These are phyloP conservation scores for Erysimum cheiranthoides DNA, from an alignment of 345 rosid species.

Conservation along the genomic window DNA sequence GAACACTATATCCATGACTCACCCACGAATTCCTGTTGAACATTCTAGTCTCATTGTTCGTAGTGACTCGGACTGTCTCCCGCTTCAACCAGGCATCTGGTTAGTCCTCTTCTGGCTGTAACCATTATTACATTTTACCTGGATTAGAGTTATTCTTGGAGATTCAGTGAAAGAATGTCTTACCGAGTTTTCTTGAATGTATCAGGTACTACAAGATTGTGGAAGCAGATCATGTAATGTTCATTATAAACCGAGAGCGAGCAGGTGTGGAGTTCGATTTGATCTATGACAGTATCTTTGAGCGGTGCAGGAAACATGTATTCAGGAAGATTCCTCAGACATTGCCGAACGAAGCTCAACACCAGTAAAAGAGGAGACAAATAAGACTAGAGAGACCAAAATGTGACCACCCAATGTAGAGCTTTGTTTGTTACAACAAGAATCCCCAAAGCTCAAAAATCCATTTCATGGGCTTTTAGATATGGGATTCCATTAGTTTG, in stretches of 20 bases:
- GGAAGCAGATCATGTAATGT: constrained; percentile 87
- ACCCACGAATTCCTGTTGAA: constrained; percentile 81
- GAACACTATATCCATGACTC: constrained; percentile 94
- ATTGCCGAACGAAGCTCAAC: constrained; percentile 56
- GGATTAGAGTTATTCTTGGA: constrained; percentile 8
- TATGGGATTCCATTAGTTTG: not conserved
- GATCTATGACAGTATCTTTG: constrained; percentile 90
- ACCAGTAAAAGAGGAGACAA: constrained; percentile 19
- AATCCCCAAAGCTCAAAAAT: not conserved
- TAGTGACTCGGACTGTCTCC: constrained; percentile 68
- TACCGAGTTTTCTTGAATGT: not conserved
- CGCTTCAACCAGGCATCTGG: constrained; percentile 88
- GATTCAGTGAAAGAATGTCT: constrained; percentile 5
- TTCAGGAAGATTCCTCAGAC: constrained; percentile 64
- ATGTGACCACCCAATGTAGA: constrained; percentile 24
- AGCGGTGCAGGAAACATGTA: constrained; percentile 88
- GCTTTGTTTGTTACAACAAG: constrained; percentile 19
- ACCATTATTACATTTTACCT: not conserved
- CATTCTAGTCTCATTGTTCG: constrained; percentile 61
- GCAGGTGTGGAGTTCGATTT: constrained; percentile 92
- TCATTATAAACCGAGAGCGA: constrained; percentile 83
- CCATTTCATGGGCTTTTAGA: not conserved
- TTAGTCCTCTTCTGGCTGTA: constrained; percentile 44
- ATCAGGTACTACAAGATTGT: constrained; percentile 92
- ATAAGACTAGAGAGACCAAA: constrained; percentile 8